Evolutionary conservation across 176 grass and related monocot genomes (phyloP).

Genomic region (Carex parvula): DNA sequence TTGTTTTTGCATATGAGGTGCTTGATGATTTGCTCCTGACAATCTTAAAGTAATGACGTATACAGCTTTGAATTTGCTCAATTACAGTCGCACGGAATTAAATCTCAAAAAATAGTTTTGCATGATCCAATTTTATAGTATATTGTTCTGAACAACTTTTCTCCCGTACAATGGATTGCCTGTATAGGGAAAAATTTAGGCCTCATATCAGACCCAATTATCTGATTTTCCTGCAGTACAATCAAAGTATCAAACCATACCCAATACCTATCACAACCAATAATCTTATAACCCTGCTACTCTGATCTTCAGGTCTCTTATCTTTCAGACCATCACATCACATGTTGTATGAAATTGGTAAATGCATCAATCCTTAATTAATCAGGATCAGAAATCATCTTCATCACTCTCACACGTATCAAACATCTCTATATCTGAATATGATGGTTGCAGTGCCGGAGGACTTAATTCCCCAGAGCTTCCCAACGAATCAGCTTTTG

Average conservation of each 20-base stretch:
- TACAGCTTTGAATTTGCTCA: neutral
- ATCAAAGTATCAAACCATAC: neutral
- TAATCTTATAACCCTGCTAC: neutral
- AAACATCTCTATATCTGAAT: conserved; percentile 22
- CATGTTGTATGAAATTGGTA: neutral
- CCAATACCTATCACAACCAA: neutral
- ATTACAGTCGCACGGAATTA: neutral
- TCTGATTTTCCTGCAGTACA: neutral
- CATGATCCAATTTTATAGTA: neutral
- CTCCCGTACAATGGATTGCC: neutral
- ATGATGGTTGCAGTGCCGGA: neutral
- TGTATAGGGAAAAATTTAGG: neutral
- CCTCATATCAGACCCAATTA: neutral
- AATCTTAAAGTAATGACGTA: neutral
- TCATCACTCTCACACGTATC: conserved; percentile 6
- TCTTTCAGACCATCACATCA: neutral
- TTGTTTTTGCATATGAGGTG: neutral
- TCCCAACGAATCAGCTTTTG: conserved; percentile 29
- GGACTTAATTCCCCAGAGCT: conserved; percentile 23
- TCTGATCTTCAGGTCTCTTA: neutral
- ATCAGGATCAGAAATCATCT: conserved; percentile 3
- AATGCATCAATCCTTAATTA: neutral
- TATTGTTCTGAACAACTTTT: neutral
- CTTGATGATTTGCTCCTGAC: neutral
- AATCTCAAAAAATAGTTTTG: neutral